phyloP scores from a whole-genome alignment of 371 early-diverging fungal species.

The Thermomucor indicae-seudaticae region DNA sequence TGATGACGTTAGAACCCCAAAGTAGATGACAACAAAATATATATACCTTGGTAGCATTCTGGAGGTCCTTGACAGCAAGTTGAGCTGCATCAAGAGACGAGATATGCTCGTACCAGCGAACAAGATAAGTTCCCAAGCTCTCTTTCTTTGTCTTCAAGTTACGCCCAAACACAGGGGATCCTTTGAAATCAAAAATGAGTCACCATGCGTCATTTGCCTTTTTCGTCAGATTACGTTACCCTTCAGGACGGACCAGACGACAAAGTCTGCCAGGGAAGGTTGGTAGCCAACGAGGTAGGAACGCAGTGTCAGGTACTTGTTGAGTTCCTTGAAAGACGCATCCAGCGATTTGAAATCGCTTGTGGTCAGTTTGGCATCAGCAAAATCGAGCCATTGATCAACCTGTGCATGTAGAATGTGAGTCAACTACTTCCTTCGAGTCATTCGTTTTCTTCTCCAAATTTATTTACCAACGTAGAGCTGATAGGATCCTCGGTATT shows the following conservation, averaged over 20 bases:
- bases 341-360: constrained; percentile 73
- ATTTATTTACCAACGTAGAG: constrained; percentile 31
- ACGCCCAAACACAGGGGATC: constrained; percentile 75
- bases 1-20: not conserved
- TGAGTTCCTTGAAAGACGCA: constrained; percentile 60
- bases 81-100: constrained; percentile 56
- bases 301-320: constrained; percentile 77
- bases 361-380: constrained; percentile 52
- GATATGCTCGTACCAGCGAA: constrained; percentile 83
- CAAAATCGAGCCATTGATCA: constrained; percentile 66
- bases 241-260: constrained; percentile 86
- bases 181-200: constrained; percentile 19
- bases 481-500: constrained; percentile 34
- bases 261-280: constrained; percentile 78
- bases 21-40: not conserved
- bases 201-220: constrained; percentile 1
- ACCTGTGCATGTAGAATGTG: constrained; percentile 24
- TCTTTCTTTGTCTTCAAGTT: constrained; percentile 75
- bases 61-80: constrained; percentile 49
- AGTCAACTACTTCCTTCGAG: no score
- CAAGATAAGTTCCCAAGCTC: constrained; percentile 65
- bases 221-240: constrained; percentile 22
- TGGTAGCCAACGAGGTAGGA: constrained; percentile 82
- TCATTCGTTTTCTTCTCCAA: not conserved
- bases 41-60: constrained; percentile 38